A percentile compares a stretch with the other conserved stretches of the same genome.
phyloP scores from a whole-genome alignment of 192 early-diverging fungal species.

The Ambispora gerdemannii region DNA sequence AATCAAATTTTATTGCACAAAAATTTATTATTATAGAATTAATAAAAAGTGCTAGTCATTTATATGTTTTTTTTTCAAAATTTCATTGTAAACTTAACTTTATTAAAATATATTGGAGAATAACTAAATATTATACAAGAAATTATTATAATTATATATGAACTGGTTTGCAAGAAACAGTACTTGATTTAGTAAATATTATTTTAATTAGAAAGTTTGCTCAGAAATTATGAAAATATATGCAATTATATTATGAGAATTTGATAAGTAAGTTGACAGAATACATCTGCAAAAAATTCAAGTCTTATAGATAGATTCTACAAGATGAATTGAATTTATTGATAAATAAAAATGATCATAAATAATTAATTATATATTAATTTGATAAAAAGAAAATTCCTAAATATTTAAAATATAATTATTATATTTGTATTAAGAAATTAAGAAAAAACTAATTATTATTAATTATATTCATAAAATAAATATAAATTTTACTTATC shows the following conservation, averaged over 20 bases:
- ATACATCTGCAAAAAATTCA: too few species aligned
- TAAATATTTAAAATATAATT: too few species aligned
- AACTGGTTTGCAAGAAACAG: slow-evolving; percentile 21
- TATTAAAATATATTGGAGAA: slow-evolving; percentile 36
- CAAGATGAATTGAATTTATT: too few species aligned
- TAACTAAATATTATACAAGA: slow-evolving; percentile 29
- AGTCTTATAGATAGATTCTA: too few species aligned
- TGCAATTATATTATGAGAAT: slow-evolving; percentile 32
- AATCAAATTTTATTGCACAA: slow-evolving; percentile 29
- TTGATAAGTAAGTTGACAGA: too few species aligned
- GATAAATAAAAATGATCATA: too few species aligned
- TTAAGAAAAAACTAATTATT: too few species aligned
- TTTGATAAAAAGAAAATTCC: too few species aligned
- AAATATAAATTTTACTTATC: too few species aligned
- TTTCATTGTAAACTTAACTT: slow-evolving; percentile 37
- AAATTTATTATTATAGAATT: slow-evolving; percentile 22
- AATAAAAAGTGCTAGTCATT: slow-evolving; percentile 25
- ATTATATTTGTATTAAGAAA: too few species aligned
- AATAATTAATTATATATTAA: too few species aligned
- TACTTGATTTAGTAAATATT: slow-evolving; percentile 26
- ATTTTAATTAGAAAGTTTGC: slow-evolving; percentile 28
- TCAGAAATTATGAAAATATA: slow-evolving; percentile 29
- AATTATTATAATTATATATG: slow-evolving; percentile 34
- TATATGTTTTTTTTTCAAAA: slow-evolving; percentile 34
- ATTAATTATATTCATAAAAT: too few species aligned